phyloP scores from a whole-genome alignment of 202 grass and related monocot species.

The Sporobolus alterniflorus region DNA sequence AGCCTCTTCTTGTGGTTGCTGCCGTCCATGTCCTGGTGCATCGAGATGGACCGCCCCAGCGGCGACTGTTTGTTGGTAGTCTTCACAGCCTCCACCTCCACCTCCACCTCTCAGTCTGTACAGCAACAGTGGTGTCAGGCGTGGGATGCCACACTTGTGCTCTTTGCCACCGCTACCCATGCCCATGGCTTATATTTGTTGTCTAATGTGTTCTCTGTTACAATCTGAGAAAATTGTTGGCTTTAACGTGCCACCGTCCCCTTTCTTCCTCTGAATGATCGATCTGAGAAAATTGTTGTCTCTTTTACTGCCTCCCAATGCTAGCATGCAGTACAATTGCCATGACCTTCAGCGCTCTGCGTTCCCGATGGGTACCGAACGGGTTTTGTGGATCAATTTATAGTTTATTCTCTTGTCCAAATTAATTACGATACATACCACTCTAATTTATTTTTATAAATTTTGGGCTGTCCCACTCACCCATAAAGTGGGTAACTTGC shows the following conservation, averaged over 20 bases:
- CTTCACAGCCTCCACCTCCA: constrained; percentile 17
- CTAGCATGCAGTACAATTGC: constrained; percentile 24
- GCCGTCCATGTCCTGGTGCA: background rate
- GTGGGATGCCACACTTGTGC: constrained; percentile 38
- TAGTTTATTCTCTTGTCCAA: no score
- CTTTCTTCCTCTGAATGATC: constrained; percentile 28
- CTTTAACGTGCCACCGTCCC: constrained; percentile 9
- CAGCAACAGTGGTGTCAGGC: constrained; percentile 39
- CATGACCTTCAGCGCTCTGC: background rate
- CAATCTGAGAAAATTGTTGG: constrained; percentile 18
- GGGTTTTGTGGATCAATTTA: no score
- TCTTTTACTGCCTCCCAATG: constrained; percentile 11
- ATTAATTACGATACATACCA: no score
- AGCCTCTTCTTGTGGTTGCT: constrained; percentile 39
- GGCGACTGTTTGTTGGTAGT: no score
- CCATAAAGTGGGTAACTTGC: no score
- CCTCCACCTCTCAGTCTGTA: constrained; percentile 40
- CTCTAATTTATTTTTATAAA: no score
- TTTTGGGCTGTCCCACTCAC: no score
- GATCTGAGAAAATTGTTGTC: background rate
- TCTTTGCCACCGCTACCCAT: constrained; percentile 35
- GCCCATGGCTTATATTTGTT: constrained; percentile 27
- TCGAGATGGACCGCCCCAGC: background rate
- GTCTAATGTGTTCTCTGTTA: background rate
- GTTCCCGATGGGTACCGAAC: no score